Percentiles rank a stretch among this genome's conserved stretches.
Conservation (phyloP, 257 asterid species). For the Cordia subcordata region DNA sequence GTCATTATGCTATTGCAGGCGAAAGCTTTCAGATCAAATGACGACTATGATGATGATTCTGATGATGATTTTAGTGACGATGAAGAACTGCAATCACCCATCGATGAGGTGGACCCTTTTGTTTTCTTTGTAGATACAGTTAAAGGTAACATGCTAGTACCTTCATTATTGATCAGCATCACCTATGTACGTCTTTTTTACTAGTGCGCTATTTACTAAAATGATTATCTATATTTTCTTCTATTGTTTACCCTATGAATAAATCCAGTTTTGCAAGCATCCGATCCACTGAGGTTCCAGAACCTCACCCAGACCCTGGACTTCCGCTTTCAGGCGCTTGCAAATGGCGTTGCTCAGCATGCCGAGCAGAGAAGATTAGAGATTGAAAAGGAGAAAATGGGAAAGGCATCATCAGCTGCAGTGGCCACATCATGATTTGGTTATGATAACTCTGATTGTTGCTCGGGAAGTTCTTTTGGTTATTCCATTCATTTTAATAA, state of each 20-base stretch:
- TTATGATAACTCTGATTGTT: constrained; percentile 14
- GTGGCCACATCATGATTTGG: constrained; percentile 43
- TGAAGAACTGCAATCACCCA: constrained; percentile 93
- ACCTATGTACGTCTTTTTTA: not conserved
- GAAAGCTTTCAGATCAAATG: constrained; percentile 65
- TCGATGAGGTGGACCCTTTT: constrained; percentile 93
- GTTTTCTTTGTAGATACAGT: constrained; percentile 83
- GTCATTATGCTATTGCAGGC: constrained; percentile 45
- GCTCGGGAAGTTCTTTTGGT: constrained; percentile 27
- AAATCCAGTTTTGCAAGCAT: constrained; percentile 68
- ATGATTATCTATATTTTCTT: not conserved
- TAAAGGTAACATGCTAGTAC: constrained; percentile 44
- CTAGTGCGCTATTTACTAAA: constrained; percentile 4
- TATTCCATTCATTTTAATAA: constrained; percentile 17
- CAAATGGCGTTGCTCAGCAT: constrained; percentile 93
- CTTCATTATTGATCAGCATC: not conserved
- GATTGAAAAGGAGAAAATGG: constrained; percentile 72
- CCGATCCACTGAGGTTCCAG: constrained; percentile 84
- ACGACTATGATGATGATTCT: constrained; percentile 60
- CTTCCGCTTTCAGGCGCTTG: constrained; percentile 80
- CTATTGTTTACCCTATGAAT: not conserved
- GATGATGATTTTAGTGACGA: constrained; percentile 97
- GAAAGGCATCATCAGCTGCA: constrained; percentile 53
- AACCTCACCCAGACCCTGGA: constrained; percentile 78
- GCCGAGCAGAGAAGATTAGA: constrained; percentile 76